A percentile compares a stretch with the other conserved stretches of the same genome.
Evolutionary conservation across 495 filamentous ascomycete species (phyloP).

Genomic region (Podospora pseudocomata): DNA sequence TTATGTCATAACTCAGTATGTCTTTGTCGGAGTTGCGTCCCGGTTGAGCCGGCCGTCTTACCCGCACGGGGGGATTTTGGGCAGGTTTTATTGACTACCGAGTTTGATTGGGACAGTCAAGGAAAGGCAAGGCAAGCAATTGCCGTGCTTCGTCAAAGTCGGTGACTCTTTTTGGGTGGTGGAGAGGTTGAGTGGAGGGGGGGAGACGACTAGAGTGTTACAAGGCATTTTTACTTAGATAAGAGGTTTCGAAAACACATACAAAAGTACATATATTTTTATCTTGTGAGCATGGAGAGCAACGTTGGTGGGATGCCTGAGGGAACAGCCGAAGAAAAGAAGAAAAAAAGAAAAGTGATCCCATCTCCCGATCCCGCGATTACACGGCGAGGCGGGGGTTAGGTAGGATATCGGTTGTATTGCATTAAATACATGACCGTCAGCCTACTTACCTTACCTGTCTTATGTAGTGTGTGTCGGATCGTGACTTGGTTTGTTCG

Average conservation of each 20-base stretch:
- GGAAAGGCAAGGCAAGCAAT: background rate
- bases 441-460: too few species aligned
- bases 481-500: background rate
- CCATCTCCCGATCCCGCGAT: background rate
- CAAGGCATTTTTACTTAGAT: background rate
- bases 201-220: background rate
- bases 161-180: background rate
- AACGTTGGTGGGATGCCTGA: too few species aligned
- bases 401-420: too few species aligned
- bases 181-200: background rate
- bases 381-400: background rate
- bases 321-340: background rate
- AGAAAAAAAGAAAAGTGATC: background rate
- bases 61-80: background rate
- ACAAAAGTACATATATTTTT: background rate
- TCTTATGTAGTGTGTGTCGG: background rate
- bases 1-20: background rate
- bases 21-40: background rate
- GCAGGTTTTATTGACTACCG: background rate
- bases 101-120: background rate
- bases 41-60: slow-evolving; percentile 13
- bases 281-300: background rate
- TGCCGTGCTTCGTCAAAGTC: background rate
- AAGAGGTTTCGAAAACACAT: background rate
- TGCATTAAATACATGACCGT: too few species aligned